Base-by-base conservation (phyloP, 306 rosid genomes). In the Canavalia ensiformis region DNA sequence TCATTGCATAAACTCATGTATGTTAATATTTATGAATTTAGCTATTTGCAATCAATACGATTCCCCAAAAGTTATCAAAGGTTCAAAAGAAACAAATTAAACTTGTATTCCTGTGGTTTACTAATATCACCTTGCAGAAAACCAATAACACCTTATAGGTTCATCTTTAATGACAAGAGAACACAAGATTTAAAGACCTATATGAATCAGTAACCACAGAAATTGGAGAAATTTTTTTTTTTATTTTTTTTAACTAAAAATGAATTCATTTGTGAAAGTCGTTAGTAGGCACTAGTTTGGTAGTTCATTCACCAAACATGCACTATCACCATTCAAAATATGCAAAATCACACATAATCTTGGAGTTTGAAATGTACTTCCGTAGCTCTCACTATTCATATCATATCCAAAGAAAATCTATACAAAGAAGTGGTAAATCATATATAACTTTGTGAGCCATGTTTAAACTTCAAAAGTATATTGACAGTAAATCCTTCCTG, bases 401-500 rank as follows among this genome's bases (percentile, higher is more conserved):
- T 68, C 75, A 74, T 50, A 11, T 34, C 6, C 35, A 60, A 50
- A 66, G 4, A 55, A 75, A 55, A 86, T 44, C 18, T n/a, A 64
- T 57, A 59, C 29, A 13, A 7, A 45, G 5, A 45, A 68, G 45
- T 64, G 28, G 54, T 30, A 12, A 78, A 37, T 42, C 50, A 74
- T 13, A 74, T 41, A 60, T 45, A 51, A 60, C 55, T 60, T 34
- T 56, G 74, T 34, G 55, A 72, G 30, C 44, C 11, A 52, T 70
- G 59, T 81, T 64, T 41, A 58, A 68, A 57, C 79, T 50, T 63
- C 8, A 64, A 11, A 42, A 59, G 74, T 71, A 72, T 51, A 76
- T 30, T 63, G 57, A 59, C 62, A 44, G 64, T 35, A 86, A 60
- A 84, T 63, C 54, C 66, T 72, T 30, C 69, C 52, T 71, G 52